Base-by-base conservation (phyloP, 1,284 basidiomycete species). In the Trametes polyzona region DNA sequence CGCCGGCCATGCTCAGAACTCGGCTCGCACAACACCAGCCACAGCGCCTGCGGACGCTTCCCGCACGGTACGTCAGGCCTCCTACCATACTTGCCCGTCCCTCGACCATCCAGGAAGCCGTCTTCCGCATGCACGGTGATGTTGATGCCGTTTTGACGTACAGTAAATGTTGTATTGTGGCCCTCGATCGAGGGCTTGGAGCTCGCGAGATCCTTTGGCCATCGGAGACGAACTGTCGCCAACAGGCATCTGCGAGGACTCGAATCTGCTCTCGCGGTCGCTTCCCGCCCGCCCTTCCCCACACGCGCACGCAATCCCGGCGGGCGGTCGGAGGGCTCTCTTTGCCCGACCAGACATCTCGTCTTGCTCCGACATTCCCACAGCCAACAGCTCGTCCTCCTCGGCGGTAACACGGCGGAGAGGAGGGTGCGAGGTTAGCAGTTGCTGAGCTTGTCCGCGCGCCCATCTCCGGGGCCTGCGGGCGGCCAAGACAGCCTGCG, bases 171-270 rank as follows among this genome's bases (percentile, higher is more conserved):
- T 17, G 46, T 6, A 40, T 21, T 23, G 44, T 27, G 14, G 52
- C 27, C 36, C 44, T 35, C 52, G 52, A 54, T 54, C 52, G 53
- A 47, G 53, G 9, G 17, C 32, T 27, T 19, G 24, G 10, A 19
- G 30, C 19, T 5, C 43, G 32, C 42, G 29, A 48, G 53, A 55
- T 55, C 53, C 46, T 55, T 36, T 41, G 46, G 5, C 23, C 53
- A 55, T 55, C 53, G 53, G 53, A 48, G 26, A 55, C 53, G 46
- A 48, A 42, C 39, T 55, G 53, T 48, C 40, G 39, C 46, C 24
- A 29, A 43, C 50, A 35, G 30, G 32, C 32, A 52, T 52, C 51
- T 52, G 42, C 17, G 35, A 29, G 33, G 8, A 14, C 37, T 30
- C 3, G 24, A 32, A 40, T 41, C 48, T 50, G 8, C 7, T 6